These are phyloP conservation scores for Aspergillus felis DNA, from an alignment of 2,329 filamentous ascomycete species.

Conservation along the genomic window DNA sequence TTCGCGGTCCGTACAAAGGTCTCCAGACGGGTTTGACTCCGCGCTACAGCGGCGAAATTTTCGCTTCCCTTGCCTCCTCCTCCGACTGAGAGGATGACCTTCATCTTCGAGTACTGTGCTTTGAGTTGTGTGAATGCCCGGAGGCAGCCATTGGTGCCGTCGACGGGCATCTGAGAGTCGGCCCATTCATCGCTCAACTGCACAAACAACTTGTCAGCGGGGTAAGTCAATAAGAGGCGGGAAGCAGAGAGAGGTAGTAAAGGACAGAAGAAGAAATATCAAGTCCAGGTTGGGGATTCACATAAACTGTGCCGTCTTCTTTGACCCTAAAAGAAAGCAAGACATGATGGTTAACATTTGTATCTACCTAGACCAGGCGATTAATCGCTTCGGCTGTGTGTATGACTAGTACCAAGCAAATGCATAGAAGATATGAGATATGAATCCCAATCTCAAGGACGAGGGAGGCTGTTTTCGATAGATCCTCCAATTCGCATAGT, in stretches of 20 bases:
- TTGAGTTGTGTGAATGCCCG: constrained; percentile 72
- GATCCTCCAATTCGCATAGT: constrained; percentile 76
- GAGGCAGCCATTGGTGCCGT: constrained; percentile 67
- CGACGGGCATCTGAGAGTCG: constrained; percentile 67
- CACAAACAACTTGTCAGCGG: not conserved
- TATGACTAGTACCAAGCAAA: constrained; percentile 58
- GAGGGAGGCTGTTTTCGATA: constrained; percentile 71
- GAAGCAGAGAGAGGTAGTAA: constrained; percentile 11
- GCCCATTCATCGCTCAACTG: constrained; percentile 78
- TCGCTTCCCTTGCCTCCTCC: constrained; percentile 62
- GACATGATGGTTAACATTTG: constrained; percentile 21
- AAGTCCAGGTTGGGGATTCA: constrained; percentile 44
- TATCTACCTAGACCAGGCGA: constrained; percentile 8
- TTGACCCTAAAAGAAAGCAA: constrained; percentile 52
- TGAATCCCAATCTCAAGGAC: constrained; percentile 68
- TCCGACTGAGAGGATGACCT: constrained; percentile 73
- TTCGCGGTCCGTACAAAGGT: constrained; percentile 67
- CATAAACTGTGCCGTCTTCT: constrained; percentile 69
- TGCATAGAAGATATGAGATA: constrained; percentile 79
- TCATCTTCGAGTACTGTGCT: constrained; percentile 64
- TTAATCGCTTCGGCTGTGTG: constrained; percentile 9
- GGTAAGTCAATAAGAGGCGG: constrained; percentile 5
- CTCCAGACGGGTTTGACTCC: constrained; percentile 56
- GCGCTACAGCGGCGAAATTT: constrained; percentile 65
- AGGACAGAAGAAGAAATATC: not conserved